Conservation (phyloP, 2,329 filamentous ascomycete genomes). For the Trichoderma cornu-damae region DNA sequence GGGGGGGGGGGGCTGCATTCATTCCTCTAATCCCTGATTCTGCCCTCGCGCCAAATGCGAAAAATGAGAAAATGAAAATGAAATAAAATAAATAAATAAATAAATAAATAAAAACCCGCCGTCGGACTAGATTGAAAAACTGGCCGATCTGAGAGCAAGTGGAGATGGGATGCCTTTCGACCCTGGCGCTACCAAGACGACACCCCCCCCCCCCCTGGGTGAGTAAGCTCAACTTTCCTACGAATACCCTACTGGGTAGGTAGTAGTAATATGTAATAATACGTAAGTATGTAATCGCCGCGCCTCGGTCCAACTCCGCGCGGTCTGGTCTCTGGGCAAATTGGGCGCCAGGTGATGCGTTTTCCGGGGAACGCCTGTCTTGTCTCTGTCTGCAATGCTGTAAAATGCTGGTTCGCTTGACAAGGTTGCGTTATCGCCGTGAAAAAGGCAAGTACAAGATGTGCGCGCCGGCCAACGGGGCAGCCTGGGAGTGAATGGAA, state of each 20-base stretch:
- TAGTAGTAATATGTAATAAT: too few species aligned
- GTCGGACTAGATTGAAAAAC: constrained; percentile 18
- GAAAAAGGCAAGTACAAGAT: neutral
- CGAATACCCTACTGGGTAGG: constrained; percentile 15
- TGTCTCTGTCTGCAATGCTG: neutral
- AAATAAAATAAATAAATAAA: too few species aligned
- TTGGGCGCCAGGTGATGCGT: constrained; percentile 6
- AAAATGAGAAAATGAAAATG: too few species aligned
- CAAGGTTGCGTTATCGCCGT: neutral
- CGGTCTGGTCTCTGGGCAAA: neutral
- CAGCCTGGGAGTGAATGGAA: neutral
- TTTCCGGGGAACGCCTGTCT: constrained; percentile 12
- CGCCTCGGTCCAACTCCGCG: neutral
- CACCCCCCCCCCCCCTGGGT: neutral
- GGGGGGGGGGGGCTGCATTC: too few species aligned
- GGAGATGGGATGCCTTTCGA: neutral
- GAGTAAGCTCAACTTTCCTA: constrained; percentile 8
- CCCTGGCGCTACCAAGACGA: constrained; percentile 1
- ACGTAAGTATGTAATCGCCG: too few species aligned
- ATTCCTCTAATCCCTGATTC: too few species aligned
- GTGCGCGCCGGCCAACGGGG: neutral
- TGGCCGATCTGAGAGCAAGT: constrained; percentile 11
- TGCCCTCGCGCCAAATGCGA: too few species aligned
- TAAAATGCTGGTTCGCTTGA: constrained; percentile 10
- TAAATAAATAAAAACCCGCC: constrained; percentile 17